These are phyloP conservation scores for Paecilomyces sp. DNA, from an alignment of 2,329 filamentous ascomycete species.

Conservation along the genomic window DNA sequence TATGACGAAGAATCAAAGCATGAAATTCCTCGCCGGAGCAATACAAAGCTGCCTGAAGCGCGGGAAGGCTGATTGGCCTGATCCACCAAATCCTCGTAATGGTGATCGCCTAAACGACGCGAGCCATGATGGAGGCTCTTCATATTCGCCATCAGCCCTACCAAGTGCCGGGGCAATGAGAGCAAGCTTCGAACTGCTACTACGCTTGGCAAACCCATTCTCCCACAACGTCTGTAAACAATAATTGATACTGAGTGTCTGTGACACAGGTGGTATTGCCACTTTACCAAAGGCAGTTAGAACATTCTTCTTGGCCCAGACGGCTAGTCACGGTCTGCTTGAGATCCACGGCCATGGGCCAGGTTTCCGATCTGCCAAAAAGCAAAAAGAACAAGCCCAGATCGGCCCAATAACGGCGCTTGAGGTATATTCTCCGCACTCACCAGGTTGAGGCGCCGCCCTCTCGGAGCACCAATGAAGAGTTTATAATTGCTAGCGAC, in stretches of 20 bases:
- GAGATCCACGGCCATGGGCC: neutral
- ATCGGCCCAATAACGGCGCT: slow-evolving; percentile 3
- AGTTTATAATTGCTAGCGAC: neutral
- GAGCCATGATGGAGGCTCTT: neutral
- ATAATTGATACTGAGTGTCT: neutral
- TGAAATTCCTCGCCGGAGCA: too few relatives aligned
- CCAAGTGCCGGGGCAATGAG: neutral
- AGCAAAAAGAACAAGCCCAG: neutral
- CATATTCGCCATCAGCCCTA: neutral
- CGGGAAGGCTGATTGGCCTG: neutral
- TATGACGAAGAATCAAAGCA: too few relatives aligned
- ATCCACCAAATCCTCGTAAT: neutral
- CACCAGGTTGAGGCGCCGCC: neutral
- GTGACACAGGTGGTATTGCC: neutral
- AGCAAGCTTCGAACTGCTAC: neutral
- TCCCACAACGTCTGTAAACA: neutral
- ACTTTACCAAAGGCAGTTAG: neutral
- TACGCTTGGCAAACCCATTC: neutral
- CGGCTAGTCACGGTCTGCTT: neutral
- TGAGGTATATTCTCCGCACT: slow-evolving; percentile 11
- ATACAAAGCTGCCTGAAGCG: neutral
- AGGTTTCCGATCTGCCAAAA: neutral
- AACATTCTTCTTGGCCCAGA: neutral
- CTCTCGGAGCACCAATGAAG: neutral
- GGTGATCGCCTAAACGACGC: neutral